Evolutionary conservation across 495 filamentous ascomycete species (phyloP), one percentile per base, ranked within the genome.

Genomic region (Darksidea phi): DNA sequence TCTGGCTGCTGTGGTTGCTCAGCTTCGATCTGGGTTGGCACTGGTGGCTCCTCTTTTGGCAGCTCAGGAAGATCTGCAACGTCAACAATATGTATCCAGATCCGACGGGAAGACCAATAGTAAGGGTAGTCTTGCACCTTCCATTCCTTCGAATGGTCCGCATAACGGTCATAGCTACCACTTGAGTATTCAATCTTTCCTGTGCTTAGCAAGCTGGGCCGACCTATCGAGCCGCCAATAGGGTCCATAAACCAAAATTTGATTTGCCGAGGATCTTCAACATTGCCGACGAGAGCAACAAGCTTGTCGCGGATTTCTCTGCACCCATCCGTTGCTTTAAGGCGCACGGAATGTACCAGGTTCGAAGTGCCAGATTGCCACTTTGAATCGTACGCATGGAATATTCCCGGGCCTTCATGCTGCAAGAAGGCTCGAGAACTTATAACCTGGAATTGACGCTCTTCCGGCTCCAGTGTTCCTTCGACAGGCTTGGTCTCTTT

Each of bases 161-260:
- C 46, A 26, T 66, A 67, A 26, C 51, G 59, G 25, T 67, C 64
- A 28, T 28, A 63, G 43, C 54, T 63, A 17, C 64, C 64, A 37
- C 59, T 63, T 13, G 63, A 67, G 34, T 59, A 63, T 23, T 69
- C 63, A 41, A 67, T 59, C n/a, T 62, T 65, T 6, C 61, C 62
- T 17, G 61, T 66, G 15, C 57, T 48, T 15, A 70, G 28, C 8
- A 70, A 37, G 32, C 63, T 60, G 18, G 68, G 68, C 7, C 65
- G 52, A 5, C 41, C 59, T 5, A 23, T 50, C 10, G 61, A 38
- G 1, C 66, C 68, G 23, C 54, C 20, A 6, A 62, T 42, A 10
- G 68, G n/a, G 48, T 70, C 66, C 11, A 68, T 34, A 43, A 68
- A 61, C 68, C 68, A 70, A 23, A 70, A 67, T 25, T 62, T 67